Percentiles rank a stretch among this genome's conserved stretches.
These are phyloP conservation scores for Westerdykella ornata DNA, from an alignment of 2,329 filamentous ascomycete genomes.

Conservation along the genomic window DNA sequence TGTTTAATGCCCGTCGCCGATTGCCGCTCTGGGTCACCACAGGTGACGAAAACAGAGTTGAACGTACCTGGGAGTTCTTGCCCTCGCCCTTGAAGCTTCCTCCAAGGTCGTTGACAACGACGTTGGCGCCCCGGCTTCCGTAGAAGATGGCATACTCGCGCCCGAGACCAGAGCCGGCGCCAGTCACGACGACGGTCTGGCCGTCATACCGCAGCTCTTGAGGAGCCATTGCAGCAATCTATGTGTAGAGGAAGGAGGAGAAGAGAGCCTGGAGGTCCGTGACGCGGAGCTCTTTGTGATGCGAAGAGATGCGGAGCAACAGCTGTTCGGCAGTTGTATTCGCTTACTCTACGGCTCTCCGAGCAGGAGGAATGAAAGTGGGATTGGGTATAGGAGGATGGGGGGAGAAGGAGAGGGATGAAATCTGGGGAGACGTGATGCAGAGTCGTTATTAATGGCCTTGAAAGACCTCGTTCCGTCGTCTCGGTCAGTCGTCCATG, in stretches of 20 bases:
- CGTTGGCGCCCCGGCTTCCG: conserved; percentile 81
- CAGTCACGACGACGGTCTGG: conserved; percentile 84
- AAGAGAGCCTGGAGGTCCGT: conserved; percentile 4
- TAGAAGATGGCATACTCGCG: conserved; percentile 85
- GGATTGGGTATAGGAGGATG: not conserved
- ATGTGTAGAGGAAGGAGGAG: conserved; percentile 9
- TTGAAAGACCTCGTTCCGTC: conserved; percentile 8
- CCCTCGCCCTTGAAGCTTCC: conserved; percentile 92
- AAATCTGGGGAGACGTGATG: conserved; percentile 1
- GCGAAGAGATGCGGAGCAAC: conserved; percentile 1
- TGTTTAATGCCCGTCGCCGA: not conserved
- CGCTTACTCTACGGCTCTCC: not conserved
- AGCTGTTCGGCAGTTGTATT: conserved; percentile 2
- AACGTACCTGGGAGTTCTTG: conserved; percentile 68
- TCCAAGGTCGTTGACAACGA: conserved; percentile 95
- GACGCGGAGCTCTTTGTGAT: conserved; percentile 1
- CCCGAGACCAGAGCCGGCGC: conserved; percentile 74
- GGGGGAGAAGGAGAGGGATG: not conserved
- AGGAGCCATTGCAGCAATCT: conserved; percentile 23
- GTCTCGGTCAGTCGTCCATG: conserved; percentile 8
- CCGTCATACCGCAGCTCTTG: conserved; percentile 69
- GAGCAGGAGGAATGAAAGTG: not conserved
- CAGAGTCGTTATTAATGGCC: conserved; percentile 2
- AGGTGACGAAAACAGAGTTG: not conserved
- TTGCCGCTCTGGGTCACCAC: not conserved